Conservation (phyloP, 2,329 filamentous ascomycete species). For the Beauveria brongniartii region DNA sequence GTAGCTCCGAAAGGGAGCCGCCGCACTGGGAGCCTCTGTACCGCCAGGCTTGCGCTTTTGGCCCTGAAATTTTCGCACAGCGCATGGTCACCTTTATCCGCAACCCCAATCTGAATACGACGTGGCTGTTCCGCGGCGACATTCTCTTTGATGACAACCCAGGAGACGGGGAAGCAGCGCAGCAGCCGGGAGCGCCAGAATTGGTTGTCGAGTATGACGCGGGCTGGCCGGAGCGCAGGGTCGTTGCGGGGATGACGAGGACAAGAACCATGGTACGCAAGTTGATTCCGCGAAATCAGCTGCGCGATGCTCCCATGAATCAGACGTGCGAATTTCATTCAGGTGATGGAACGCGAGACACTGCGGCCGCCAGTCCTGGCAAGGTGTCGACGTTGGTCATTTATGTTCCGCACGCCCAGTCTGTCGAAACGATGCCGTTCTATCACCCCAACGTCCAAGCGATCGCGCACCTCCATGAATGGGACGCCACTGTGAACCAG, state of each 20-base stretch:
- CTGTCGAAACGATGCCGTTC: conserved; percentile 62
- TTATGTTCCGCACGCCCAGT: conserved; percentile 66
- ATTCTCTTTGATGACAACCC: conserved; percentile 39
- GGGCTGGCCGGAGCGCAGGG: neutral
- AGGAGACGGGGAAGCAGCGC: conserved; percentile 16
- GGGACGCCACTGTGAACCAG: conserved; percentile 32
- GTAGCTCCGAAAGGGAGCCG: conserved; percentile 16
- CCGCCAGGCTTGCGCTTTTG: conserved; percentile 52
- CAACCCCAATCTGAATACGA: conserved; percentile 74
- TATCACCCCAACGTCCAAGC: conserved; percentile 76
- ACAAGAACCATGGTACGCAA: conserved; percentile 63
- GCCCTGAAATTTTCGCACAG: conserved; percentile 51
- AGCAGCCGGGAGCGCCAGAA: neutral
- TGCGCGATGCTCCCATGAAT: conserved; percentile 64
- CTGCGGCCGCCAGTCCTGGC: conserved; percentile 12
- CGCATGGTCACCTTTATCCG: conserved; percentile 68
- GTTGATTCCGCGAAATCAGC: conserved; percentile 73
- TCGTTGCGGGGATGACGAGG: conserved; percentile 27
- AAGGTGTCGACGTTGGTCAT: conserved; percentile 42
- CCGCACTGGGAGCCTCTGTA: conserved; percentile 46
- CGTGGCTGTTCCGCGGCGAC: conserved; percentile 71
- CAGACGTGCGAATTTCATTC: conserved; percentile 77
- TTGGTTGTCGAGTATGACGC: conserved; percentile 22
- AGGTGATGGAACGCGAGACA: conserved; percentile 19
- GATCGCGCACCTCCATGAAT: conserved; percentile 69